Conservation (phyloP, 169 alveolate species). For the Sarcocystis neurona region DNA sequence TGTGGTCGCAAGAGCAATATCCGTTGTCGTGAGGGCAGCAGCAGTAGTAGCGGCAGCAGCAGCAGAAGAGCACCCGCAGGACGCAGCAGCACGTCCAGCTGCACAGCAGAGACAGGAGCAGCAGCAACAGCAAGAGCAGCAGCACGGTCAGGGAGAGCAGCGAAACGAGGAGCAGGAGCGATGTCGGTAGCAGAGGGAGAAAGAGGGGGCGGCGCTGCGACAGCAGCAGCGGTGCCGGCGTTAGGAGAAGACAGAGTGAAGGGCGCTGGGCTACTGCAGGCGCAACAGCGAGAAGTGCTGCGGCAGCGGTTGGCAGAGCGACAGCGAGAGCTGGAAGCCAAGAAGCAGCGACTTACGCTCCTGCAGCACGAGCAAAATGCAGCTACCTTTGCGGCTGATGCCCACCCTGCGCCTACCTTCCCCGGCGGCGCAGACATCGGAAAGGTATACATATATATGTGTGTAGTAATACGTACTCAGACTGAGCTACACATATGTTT, state of each 20-base stretch:
- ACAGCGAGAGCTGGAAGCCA: constrained; percentile 3
- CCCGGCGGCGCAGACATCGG: background rate
- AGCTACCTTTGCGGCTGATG: background rate
- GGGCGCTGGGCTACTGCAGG: background rate
- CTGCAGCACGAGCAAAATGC: constrained; percentile 16
- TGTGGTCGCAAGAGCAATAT: too few relatives aligned
- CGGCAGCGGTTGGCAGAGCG: constrained; percentile 18
- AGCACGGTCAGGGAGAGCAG: too few relatives aligned
- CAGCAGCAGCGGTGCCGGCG: background rate
- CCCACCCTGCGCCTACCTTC: background rate
- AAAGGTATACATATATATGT: background rate
- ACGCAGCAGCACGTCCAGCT: too few relatives aligned
- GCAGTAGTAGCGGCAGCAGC: too few relatives aligned
- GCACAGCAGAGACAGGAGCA: too few relatives aligned
- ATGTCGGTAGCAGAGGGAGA: constrained; percentile 17
- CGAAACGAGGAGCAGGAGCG: too few relatives aligned
- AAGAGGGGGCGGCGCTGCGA: background rate
- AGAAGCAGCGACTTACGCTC: background rate
- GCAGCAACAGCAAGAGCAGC: too few relatives aligned
- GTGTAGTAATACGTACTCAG: background rate
- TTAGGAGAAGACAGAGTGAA: too few relatives aligned
- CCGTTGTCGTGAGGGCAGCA: too few relatives aligned
- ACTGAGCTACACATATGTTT: background rate
- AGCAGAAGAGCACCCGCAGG: too few relatives aligned
- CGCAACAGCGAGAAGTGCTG: background rate